Percentiles rank a stretch among this genome's conserved stretches.
These are phyloP conservation scores for Gentiana straminea DNA, from an alignment of 257 asterid species.

Conservation along the genomic window DNA sequence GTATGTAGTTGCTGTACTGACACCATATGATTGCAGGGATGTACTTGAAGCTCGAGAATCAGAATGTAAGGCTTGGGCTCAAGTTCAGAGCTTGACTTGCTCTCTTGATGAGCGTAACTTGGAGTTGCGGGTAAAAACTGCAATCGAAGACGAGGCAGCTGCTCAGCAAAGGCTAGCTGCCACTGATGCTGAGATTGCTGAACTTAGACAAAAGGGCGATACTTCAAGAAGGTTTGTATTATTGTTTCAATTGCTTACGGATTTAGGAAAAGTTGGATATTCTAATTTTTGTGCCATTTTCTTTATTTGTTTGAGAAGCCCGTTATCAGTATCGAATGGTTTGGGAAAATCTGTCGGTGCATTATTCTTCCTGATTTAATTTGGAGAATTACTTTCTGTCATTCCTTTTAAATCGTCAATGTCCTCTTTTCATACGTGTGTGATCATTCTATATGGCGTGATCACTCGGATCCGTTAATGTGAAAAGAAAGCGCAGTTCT, in stretches of 20 bases:
- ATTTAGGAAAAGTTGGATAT: background rate
- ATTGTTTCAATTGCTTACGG: background rate
- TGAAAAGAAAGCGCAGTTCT: background rate
- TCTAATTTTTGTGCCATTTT: too few relatives aligned
- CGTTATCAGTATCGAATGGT: background rate
- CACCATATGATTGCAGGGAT: slow-evolving; percentile 42
- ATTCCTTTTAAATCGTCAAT: slow-evolving; percentile 1
- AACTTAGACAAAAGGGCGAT: slow-evolving; percentile 69
- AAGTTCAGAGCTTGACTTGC: slow-evolving; percentile 62
- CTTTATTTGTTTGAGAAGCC: too few relatives aligned
- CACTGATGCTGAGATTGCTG: slow-evolving; percentile 88
- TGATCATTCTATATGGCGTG: background rate
- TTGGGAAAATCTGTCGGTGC: background rate
- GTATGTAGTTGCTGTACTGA: slow-evolving; percentile 1
- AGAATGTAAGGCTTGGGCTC: slow-evolving; percentile 87
- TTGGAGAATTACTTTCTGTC: background rate
- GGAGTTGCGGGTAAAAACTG: slow-evolving; percentile 83
- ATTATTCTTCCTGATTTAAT: background rate
- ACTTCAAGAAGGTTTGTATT: slow-evolving; percentile 58
- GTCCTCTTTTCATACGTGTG: background rate
- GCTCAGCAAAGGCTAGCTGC: slow-evolving; percentile 93
- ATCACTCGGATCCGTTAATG: too few relatives aligned
- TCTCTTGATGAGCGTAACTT: slow-evolving; percentile 78
- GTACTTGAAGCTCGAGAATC: slow-evolving; percentile 60
- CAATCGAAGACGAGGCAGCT: slow-evolving; percentile 92